A percentile compares a stretch with the other conserved stretches of the same genome.
Conservation (phyloP, 306 rosid genomes). For the Ormosia semicastrata region DNA sequence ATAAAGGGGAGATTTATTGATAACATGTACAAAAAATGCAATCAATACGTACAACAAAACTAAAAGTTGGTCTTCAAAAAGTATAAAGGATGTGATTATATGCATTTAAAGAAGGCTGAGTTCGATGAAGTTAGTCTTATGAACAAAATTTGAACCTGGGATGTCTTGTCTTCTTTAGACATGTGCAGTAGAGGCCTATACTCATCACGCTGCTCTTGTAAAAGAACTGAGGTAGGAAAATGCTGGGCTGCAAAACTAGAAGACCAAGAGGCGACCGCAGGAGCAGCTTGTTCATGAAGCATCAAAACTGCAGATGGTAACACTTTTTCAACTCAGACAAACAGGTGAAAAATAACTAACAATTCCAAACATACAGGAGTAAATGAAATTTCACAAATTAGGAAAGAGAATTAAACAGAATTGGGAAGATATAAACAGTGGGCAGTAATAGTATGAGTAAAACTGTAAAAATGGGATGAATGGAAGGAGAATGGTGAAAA, state of each 20-base stretch:
- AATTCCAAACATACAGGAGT: background rate
- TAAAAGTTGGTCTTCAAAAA: background rate
- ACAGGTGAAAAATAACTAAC: background rate
- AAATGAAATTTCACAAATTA: background rate
- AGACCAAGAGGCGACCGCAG: slow-evolving; percentile 44
- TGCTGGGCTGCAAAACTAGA: slow-evolving; percentile 49
- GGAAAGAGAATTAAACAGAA: background rate
- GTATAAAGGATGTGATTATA: background rate
- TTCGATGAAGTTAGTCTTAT: background rate
- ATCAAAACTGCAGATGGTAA: slow-evolving; percentile 47
- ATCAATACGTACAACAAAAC: background rate
- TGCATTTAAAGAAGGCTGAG: slow-evolving; percentile 6
- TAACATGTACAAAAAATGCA: slow-evolving; percentile 5
- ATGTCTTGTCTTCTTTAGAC: slow-evolving; percentile 54
- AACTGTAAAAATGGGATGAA: background rate
- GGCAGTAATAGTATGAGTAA: too few relatives aligned
- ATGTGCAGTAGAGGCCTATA: slow-evolving; percentile 51
- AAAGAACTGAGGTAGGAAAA: slow-evolving; percentile 69
- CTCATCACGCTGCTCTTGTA: slow-evolving; percentile 82
- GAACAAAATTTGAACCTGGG: slow-evolving; percentile 54
- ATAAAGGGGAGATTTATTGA: slow-evolving; percentile 12
- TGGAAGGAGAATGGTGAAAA: background rate
- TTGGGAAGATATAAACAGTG: background rate
- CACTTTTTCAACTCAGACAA: slow-evolving; percentile 15
- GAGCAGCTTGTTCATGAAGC: slow-evolving; percentile 61